A percentile compares a stretch with the other conserved stretches of the same genome.
Conservation (phyloP, 1,284 basidiomycete species). For the Sanghuangporus sanghuang region DNA sequence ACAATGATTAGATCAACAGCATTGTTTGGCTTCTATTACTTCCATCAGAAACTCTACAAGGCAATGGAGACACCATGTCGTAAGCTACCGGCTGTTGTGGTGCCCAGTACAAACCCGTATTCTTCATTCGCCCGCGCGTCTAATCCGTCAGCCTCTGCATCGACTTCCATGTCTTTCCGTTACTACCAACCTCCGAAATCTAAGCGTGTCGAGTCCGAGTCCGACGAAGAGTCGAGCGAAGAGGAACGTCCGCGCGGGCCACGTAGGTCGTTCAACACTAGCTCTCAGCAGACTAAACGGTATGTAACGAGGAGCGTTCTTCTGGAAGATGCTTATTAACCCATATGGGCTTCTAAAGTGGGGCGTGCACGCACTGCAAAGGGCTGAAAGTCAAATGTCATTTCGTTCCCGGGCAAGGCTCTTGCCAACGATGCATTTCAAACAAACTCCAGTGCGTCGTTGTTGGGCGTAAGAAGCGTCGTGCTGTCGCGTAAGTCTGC, state of each 20-base stretch:
- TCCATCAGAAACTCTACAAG: neutral
- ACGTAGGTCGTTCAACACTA: constrained; percentile 1
- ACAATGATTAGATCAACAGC: neutral
- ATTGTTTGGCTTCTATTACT: neutral
- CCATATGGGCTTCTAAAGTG: neutral
- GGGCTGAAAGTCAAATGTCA: constrained; percentile 41
- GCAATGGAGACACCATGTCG: constrained; percentile 3
- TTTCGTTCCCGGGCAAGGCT: constrained; percentile 37
- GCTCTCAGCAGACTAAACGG: constrained; percentile 3
- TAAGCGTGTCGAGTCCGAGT: constrained; percentile 9
- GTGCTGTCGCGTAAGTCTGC: constrained; percentile 44
- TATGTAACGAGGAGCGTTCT: neutral
- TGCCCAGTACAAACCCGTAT: constrained; percentile 4
- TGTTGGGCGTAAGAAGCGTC: constrained; percentile 50
- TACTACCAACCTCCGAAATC: constrained; percentile 18
- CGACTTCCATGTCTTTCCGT: constrained; percentile 18
- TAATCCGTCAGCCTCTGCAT: constrained; percentile 1
- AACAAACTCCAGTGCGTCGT: constrained; percentile 44
- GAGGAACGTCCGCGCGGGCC: neutral
- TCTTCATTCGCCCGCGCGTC: neutral
- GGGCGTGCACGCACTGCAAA: constrained; percentile 18
- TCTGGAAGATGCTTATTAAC: neutral
- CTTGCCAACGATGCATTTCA: constrained; percentile 41
- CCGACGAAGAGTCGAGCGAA: constrained; percentile 14
- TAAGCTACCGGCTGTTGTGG: constrained; percentile 3